Base-by-base conservation (phyloP, 1,284 basidiomycete species). In the Golubevia pallescens region DNA sequence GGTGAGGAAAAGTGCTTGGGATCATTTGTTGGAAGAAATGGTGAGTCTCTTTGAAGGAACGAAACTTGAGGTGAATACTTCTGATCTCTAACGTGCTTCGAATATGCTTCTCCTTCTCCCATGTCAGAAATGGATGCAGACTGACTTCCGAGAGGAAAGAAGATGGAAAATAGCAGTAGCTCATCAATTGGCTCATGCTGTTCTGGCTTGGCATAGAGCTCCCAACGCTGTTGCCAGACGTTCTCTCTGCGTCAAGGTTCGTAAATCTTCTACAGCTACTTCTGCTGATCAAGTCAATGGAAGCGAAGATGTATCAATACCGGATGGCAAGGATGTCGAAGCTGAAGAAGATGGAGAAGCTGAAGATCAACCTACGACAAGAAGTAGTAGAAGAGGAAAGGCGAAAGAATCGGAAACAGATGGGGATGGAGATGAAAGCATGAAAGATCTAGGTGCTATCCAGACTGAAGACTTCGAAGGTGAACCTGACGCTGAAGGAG, bases 1-100 rank as follows among this genome's bases (percentile, higher is more conserved):
- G 1, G 86, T 93, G 42, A 88, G 88, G 3, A 98, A 98, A 86
- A 90, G 92, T 0, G 95, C 98, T 77, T 96, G 94, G 93, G 97
- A 99, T 86, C 93, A 95, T 86, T 87, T 99, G 32, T 87, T 99
- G 82, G 97, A 99, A 69, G 97, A 99, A 87, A 94, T 98, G 94
- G 93, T 93, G 68, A 76, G 89, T 87, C 21, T 20, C 2, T 53
- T 57, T 10, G 34, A 38, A 38, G 10, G 34, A 38, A 38, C 3
- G 34, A 38, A 38, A 5, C 34, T 38, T 38, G 34, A 5, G 34
- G 10, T 5, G 5, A 5, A 5, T 38, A 10, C 10, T 38, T 38
- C 34, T 38, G 10, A 19, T 10, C 34, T 51, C 13, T 2, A 16
- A 58, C 1, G 34, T 32, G 14, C 5, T 1, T 21, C 20, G 5